These are phyloP conservation scores for Solanum raphanifolium DNA, from an alignment of 257 asterid species.

Conservation along the genomic window DNA sequence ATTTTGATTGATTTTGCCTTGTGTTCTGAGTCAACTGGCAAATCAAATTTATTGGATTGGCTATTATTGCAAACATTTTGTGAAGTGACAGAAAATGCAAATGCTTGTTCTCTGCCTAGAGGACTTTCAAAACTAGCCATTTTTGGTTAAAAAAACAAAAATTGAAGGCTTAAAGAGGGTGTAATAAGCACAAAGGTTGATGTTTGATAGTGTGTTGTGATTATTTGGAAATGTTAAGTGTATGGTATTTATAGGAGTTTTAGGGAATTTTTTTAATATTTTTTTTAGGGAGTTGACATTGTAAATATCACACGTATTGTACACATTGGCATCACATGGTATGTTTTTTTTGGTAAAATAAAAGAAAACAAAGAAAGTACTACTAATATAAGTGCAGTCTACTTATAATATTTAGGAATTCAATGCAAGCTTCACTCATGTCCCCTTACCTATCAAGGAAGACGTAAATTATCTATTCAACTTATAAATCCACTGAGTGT, in stretches of 20 bases:
- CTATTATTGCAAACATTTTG: not conserved
- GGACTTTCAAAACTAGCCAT: conserved; percentile 15
- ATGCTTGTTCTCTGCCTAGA: conserved; percentile 1
- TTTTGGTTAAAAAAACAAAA: not conserved
- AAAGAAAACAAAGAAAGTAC: not conserved
- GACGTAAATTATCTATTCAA: not conserved
- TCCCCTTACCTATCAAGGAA: not conserved
- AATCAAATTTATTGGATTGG: conserved; percentile 8
- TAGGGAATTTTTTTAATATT: not conserved
- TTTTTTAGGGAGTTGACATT: not conserved
- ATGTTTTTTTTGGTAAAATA: not conserved
- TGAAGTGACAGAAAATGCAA: conserved; percentile 2
- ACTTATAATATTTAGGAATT: not conserved
- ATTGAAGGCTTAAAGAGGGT: not conserved
- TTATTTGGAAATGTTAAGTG: not conserved
- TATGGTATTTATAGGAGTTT: not conserved
- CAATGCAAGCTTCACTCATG: not conserved
- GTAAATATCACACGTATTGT: not conserved
- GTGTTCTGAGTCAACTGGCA: conserved; percentile 31
- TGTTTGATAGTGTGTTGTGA: not conserved
- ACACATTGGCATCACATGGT: conserved; percentile 1
- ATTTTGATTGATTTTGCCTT: conserved; percentile 15
- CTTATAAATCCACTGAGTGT: not conserved
- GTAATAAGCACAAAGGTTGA: not conserved
- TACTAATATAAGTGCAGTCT: not conserved